These are phyloP conservation scores for Heterobasidion annosum DNA, from an alignment of 1,284 basidiomycete genomes.

Conservation along the genomic window DNA sequence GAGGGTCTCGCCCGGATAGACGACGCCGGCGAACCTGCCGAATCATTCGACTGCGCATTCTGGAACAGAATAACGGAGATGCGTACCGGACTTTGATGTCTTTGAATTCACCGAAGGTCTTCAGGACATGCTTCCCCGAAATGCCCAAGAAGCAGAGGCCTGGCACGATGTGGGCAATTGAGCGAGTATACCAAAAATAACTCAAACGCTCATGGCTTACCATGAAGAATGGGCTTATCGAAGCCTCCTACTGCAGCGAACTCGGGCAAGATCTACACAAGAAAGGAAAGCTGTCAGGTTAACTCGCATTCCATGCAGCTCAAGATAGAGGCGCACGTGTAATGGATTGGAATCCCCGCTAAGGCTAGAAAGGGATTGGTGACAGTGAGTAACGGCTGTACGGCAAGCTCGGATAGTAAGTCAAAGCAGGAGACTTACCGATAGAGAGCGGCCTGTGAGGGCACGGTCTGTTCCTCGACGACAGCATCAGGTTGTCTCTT, in stretches of 20 bases:
- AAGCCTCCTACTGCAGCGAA: constrained; percentile 96
- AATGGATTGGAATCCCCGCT: constrained; percentile 91
- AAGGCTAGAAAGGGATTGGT: constrained; percentile 33
- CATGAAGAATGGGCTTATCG: constrained; percentile 80
- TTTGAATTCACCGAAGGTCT: constrained; percentile 78
- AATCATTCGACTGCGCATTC: neutral
- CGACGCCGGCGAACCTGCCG: constrained; percentile 74
- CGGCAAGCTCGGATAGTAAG: neutral
- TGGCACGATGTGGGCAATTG: constrained; percentile 16
- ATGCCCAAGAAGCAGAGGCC: constrained; percentile 92
- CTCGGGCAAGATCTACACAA: constrained; percentile 76
- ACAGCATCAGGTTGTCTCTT: constrained; percentile 79
- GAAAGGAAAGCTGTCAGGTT: neutral
- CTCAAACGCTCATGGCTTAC: constrained; percentile 19
- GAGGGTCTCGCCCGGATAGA: constrained; percentile 93
- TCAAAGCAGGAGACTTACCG: constrained; percentile 37
- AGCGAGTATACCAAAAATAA: neutral
- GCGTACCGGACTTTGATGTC: constrained; percentile 93
- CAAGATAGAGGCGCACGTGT: constrained; percentile 46
- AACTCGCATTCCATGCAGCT: neutral
- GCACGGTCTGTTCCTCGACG: constrained; percentile 78
- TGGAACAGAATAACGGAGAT: neutral
- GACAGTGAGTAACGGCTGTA: neutral
- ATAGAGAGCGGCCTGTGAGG: constrained; percentile 85
- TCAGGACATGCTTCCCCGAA: constrained; percentile 88